phyloP scores from a whole-genome alignment of 2,329 filamentous ascomycete species.

The Colletotrichum gigasporum region DNA sequence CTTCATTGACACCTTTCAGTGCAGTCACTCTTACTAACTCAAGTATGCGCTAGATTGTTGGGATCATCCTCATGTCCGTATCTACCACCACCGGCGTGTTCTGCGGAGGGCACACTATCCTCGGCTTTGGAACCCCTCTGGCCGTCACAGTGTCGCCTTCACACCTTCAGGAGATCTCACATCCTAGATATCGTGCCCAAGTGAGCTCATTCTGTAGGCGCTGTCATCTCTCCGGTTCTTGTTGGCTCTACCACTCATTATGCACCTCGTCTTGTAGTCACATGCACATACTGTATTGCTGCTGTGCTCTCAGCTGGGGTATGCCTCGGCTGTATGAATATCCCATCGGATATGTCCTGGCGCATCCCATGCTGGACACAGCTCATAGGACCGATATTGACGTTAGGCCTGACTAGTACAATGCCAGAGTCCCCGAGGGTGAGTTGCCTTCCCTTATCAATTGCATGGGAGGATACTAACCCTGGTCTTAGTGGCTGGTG shows the following conservation, averaged over 20 bases:
- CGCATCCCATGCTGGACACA: background rate
- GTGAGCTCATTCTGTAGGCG: background rate
- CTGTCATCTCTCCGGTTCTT: background rate
- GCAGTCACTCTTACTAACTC: background rate
- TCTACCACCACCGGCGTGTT: background rate
- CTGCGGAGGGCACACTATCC: background rate
- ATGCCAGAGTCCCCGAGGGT: background rate
- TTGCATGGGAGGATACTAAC: background rate
- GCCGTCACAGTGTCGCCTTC: background rate
- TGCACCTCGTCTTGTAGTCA: background rate
- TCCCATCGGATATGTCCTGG: background rate
- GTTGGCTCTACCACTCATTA: background rate
- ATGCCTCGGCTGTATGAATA: background rate
- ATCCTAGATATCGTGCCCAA: background rate
- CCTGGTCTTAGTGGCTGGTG: background rate
- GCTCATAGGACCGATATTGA: background rate
- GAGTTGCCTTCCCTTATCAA: background rate
- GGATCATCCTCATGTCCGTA: background rate
- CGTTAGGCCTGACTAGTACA: background rate
- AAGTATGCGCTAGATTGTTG: background rate
- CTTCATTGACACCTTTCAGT: background rate
- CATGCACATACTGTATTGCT: background rate
- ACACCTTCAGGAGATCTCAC: background rate
- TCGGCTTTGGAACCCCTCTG: background rate
- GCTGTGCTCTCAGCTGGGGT: background rate